Percentiles rank a stretch among this genome's conserved stretches.
Conservation (phyloP, 805 yeast genomes). For the Saccharomycopsis amapae region DNA sequence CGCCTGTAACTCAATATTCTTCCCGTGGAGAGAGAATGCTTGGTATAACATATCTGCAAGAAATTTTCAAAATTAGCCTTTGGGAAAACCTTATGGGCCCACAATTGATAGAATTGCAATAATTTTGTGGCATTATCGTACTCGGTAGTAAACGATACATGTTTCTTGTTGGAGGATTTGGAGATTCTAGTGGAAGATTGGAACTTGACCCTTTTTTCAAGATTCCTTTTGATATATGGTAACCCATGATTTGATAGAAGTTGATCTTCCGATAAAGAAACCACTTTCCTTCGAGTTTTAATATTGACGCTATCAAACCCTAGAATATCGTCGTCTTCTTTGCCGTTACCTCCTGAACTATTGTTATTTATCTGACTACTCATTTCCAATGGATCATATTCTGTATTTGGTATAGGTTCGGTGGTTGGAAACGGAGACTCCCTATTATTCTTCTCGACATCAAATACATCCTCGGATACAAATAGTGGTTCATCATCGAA, state of each 20-base stretch:
- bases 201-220: constrained; percentile 24
- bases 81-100: constrained; percentile 75
- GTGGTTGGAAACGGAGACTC: too few relatives aligned
- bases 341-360: background rate
- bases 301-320: constrained; percentile 16
- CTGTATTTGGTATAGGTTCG: too few relatives aligned
- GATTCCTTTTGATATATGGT: constrained; percentile 38
- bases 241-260: constrained; percentile 51
- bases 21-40: constrained; percentile 23
- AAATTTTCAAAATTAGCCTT: constrained; percentile 74
- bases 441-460: too few relatives aligned
- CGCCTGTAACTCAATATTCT: constrained; percentile 37
- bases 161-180: constrained; percentile 7
- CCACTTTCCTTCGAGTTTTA: constrained; percentile 23
- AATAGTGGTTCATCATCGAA: background rate
- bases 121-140: constrained; percentile 42
- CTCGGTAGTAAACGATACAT: constrained; percentile 35
- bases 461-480: background rate
- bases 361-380: background rate
- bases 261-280: constrained; percentile 45
- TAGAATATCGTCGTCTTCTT: constrained; percentile 14
- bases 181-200: constrained; percentile 13
- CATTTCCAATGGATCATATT: background rate
- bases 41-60: constrained; percentile 44
- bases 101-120: constrained; percentile 53